Evolutionary conservation across 1,284 basidiomycete genomes (phyloP).

Genomic region (Trichosporon sp.): DNA sequence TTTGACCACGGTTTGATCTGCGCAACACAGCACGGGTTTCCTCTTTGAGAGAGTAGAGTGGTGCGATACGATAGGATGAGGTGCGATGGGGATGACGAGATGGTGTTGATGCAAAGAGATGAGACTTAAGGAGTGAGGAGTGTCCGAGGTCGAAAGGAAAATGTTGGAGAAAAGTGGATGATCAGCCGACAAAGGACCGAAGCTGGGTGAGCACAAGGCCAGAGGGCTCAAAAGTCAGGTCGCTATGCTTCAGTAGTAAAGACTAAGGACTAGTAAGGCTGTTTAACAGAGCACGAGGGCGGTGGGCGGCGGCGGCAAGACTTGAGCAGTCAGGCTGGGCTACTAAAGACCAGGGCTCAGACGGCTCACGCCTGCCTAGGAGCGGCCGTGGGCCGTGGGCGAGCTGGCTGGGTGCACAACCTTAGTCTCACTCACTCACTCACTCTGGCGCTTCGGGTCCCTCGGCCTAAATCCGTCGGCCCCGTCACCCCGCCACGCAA

Average conservation of each 20-base stretch:
- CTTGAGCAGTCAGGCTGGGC: background rate
- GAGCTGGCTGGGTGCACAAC: background rate
- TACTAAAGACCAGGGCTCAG: background rate
- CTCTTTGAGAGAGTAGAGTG: background rate
- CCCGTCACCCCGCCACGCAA: background rate
- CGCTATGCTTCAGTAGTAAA: too few species aligned
- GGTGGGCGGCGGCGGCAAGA: background rate
- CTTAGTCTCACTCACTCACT: background rate
- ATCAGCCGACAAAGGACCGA: slow-evolving; percentile 3
- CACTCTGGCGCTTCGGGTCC: background rate
- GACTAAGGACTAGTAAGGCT: too few species aligned
- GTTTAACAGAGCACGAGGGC: background rate
- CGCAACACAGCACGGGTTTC: too few species aligned
- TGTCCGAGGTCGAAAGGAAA: background rate
- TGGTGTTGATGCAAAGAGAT: background rate
- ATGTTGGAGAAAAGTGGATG: slow-evolving; percentile 5
- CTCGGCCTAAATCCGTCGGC: background rate
- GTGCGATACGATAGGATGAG: too few species aligned
- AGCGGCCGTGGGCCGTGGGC: background rate
- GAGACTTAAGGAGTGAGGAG: background rate
- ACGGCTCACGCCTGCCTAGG: background rate
- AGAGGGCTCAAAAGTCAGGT: background rate
- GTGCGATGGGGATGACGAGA: background rate
- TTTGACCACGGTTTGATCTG: background rate
- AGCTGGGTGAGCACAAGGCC: background rate